Conservation (phyloP, 164 flowering plant species). For the Nymphaea colorata region DNA sequence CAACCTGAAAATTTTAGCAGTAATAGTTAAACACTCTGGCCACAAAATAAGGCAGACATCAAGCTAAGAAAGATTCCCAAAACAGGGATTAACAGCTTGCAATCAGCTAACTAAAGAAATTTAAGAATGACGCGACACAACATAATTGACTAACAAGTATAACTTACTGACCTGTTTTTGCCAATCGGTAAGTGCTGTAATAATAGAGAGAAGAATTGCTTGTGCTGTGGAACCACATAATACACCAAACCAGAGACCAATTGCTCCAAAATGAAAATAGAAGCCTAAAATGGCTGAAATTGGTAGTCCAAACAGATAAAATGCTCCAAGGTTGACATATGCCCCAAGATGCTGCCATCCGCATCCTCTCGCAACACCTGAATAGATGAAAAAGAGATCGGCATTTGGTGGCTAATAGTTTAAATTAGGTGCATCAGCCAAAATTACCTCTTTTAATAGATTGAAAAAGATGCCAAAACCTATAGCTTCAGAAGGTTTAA, state of each 20-base stretch:
- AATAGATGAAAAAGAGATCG: background rate
- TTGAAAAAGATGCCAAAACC: too few species aligned
- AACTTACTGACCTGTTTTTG: slow-evolving; percentile 41
- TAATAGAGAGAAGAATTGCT: slow-evolving; percentile 22
- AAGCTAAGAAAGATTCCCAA: too few species aligned
- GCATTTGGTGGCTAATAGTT: background rate
- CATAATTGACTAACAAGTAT: too few species aligned
- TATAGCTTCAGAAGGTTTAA: too few species aligned
- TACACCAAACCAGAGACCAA: slow-evolving; percentile 75
- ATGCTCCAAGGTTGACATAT: slow-evolving; percentile 54
- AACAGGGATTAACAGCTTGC: too few species aligned
- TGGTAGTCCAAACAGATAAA: slow-evolving; percentile 59
- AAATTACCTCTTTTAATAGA: too few species aligned
- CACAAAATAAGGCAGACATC: too few species aligned
- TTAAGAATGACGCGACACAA: too few species aligned
- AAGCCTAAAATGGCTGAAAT: slow-evolving; percentile 39
- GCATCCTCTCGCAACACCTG: slow-evolving; percentile 74
- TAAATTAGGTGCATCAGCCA: too few species aligned
- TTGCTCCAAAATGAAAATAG: slow-evolving; percentile 32
- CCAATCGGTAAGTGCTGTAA: slow-evolving; percentile 52
- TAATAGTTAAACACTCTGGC: too few species aligned
- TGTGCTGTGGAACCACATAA: slow-evolving; percentile 41
- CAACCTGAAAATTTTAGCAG: too few species aligned
- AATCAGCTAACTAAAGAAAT: too few species aligned
- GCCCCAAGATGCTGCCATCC: slow-evolving; percentile 88